Conservation (phyloP, 371 early-diverging fungal genomes). For the Apophysomyces ossiformis region DNA sequence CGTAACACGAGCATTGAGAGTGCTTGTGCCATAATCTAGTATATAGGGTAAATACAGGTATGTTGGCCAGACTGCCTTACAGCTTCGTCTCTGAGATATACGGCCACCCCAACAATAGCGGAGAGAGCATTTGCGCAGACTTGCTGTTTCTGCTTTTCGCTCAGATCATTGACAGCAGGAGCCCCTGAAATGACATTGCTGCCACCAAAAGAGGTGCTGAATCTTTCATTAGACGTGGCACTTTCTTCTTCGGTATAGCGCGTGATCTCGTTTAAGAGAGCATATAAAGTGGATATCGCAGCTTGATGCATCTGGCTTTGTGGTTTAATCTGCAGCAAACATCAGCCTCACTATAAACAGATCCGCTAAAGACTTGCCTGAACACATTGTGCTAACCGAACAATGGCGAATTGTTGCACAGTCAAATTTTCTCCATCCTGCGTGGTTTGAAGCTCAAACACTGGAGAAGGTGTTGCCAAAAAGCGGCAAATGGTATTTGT, state of each 20-base stretch:
- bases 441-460: constrained; percentile 51
- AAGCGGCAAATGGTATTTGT: constrained; percentile 62
- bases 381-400: constrained; percentile 60
- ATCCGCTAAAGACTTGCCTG: constrained; percentile 39
- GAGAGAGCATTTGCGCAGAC: constrained; percentile 61
- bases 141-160: constrained; percentile 53
- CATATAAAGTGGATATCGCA: constrained; percentile 60
- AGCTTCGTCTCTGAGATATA: constrained; percentile 63
- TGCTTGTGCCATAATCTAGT: constrained; percentile 62
- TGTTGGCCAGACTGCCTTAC: constrained; percentile 23
- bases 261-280: constrained; percentile 57
- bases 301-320: constrained; percentile 44
- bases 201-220: constrained; percentile 14
- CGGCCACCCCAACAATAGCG: constrained; percentile 71
- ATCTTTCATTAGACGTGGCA: constrained; percentile 9
- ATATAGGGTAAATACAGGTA: neutral
- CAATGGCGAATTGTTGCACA: constrained; percentile 61
- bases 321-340: constrained; percentile 35
- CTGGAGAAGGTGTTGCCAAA: constrained; percentile 64
- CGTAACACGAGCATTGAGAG: constrained; percentile 67
- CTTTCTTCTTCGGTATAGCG: constrained; percentile 44
- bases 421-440: constrained; percentile 23
- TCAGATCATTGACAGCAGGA: constrained; percentile 35
- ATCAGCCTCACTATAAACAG: neutral
- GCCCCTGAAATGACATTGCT: constrained; percentile 43